These are phyloP conservation scores for Rhizomucor miehei DNA, from an alignment of 371 early-diverging fungal genomes.

Conservation along the genomic window DNA sequence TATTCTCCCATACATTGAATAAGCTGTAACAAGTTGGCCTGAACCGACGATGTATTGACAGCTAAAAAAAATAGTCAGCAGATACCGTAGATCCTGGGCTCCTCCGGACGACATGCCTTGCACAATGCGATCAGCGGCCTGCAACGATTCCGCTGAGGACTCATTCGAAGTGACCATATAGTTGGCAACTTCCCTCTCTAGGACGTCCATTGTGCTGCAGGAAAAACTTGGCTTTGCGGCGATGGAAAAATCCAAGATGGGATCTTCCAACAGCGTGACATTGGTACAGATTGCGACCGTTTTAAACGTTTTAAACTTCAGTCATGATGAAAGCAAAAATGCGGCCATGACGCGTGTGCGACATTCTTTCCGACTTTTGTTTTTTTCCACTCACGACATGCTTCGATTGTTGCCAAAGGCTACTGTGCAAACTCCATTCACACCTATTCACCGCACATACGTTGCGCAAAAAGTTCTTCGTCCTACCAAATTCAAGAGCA, in stretches of 20 bases:
- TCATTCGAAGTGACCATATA: conserved; percentile 41
- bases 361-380: no score
- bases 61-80: conserved; percentile 14
- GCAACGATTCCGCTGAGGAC: conserved; percentile 28
- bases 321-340: no score
- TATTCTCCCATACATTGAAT: conserved; percentile 81
- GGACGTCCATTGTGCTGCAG: conserved; percentile 8
- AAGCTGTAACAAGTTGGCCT: conserved; percentile 53
- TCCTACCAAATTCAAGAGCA: conserved; percentile 36
- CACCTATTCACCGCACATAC: conserved; percentile 11
- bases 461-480: conserved; percentile 16
- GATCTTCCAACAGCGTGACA: no score
- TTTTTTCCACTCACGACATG: no score
- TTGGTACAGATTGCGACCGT: no score
- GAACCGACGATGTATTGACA: conserved; percentile 36
- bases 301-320: no score
- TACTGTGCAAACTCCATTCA: no score
- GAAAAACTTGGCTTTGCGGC: no score
- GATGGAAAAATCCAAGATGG: no score
- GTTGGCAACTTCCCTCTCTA: conserved; percentile 41
- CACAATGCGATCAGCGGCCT: conserved; percentile 24
- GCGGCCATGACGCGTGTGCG: no score
- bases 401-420: no score
- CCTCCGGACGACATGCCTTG: conserved; percentile 18
- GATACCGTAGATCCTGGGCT: neutral